A percentile compares a stretch with the other conserved stretches of the same genome.
These are phyloP conservation scores for Penicillium angulare DNA, from an alignment of 495 filamentous ascomycete species.

Conservation along the genomic window DNA sequence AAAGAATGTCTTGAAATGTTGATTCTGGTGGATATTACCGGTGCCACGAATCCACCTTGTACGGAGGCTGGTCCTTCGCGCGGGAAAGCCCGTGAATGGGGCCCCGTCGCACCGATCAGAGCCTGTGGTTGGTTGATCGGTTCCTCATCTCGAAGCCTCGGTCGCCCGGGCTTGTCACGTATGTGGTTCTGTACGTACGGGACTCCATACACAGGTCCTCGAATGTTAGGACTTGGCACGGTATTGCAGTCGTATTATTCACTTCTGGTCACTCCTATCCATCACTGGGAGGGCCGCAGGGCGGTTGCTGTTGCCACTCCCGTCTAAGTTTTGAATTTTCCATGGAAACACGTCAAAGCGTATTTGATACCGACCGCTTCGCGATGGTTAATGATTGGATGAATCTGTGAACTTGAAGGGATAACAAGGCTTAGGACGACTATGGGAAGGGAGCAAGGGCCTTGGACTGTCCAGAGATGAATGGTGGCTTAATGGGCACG, in stretches of 20 bases:
- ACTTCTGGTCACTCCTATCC: too few species aligned
- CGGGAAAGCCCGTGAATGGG: conserved; percentile 18
- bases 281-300: too few species aligned
- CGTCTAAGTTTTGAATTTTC: too few species aligned
- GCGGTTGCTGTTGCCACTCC: too few species aligned
- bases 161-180: not conserved
- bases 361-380: not conserved
- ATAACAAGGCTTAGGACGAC: not conserved
- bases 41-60: conserved; percentile 7
- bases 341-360: not conserved
- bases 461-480: too few species aligned
- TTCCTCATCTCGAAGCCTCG: not conserved
- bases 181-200: not conserved
- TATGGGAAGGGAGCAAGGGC: too few species aligned
- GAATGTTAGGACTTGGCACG: too few species aligned
- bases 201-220: too few species aligned
- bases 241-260: not conserved
- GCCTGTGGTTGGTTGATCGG: conserved; percentile 16
- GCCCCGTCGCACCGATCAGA: conserved; percentile 10
- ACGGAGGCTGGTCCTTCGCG: conserved; percentile 11
- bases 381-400: not conserved
- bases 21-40: not conserved
- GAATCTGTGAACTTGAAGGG: not conserved
- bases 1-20: too few species aligned
- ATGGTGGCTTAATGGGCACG: too few species aligned